A percentile compares a stretch with the other conserved stretches of the same genome.
Evolutionary conservation across 2,329 filamentous ascomycete species (phyloP).

Genomic region (Alternaria sp.): DNA sequence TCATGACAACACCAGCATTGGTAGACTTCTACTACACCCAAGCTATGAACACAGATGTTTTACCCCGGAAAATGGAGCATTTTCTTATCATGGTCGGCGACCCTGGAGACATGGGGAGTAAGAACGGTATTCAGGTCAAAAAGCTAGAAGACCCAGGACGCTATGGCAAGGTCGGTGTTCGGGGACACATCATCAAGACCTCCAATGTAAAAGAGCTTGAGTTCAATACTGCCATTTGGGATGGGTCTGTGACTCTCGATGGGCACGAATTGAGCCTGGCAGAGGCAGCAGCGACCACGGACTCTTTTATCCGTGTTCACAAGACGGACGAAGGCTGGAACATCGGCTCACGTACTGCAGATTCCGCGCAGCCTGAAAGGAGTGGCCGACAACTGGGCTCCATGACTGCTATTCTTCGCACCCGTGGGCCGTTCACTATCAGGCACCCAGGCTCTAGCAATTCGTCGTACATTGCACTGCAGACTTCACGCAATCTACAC

Average conservation of each 20-base stretch:
- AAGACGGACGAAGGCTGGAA: slow-evolving; percentile 13
- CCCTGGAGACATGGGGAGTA: slow-evolving; percentile 60
- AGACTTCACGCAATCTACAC: slow-evolving; percentile 63
- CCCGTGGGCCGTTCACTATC: slow-evolving; percentile 55
- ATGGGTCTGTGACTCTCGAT: slow-evolving; percentile 25
- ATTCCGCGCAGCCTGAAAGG: slow-evolving; percentile 31
- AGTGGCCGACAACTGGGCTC: slow-evolving; percentile 58
- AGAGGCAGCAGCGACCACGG: neutral
- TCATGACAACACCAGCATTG: slow-evolving; percentile 60
- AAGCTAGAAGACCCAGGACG: slow-evolving; percentile 58
- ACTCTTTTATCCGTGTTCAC: neutral
- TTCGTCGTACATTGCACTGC: slow-evolving; percentile 53
- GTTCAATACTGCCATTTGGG: slow-evolving; percentile 30
- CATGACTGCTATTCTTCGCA: slow-evolving; percentile 61
- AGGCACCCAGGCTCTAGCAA: slow-evolving; percentile 36
- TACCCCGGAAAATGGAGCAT: slow-evolving; percentile 31
- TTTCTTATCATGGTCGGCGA: slow-evolving; percentile 60
- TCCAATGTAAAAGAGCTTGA: slow-evolving; percentile 42
- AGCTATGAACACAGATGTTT: slow-evolving; percentile 14
- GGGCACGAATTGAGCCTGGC: slow-evolving; percentile 25
- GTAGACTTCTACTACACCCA: slow-evolving; percentile 57
- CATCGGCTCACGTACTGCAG: neutral
- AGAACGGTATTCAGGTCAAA: slow-evolving; percentile 58
- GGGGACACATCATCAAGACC: slow-evolving; percentile 36
- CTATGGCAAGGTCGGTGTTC: slow-evolving; percentile 57